Conservation (phyloP, 805 yeast species). For the Spathaspora hagerdaliae region DNA sequence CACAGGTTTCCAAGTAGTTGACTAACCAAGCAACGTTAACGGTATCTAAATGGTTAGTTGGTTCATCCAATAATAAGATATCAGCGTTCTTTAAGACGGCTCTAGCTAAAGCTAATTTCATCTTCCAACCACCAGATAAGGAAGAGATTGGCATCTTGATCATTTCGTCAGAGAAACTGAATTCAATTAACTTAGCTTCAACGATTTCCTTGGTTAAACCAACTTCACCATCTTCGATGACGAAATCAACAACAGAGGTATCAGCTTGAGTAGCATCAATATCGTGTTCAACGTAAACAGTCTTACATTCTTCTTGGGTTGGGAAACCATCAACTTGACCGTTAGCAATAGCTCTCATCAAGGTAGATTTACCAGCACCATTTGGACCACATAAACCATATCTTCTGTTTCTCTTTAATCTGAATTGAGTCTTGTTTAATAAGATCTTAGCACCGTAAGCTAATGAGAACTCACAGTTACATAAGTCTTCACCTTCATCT, state of each 20-base stretch:
- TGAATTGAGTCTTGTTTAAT: constrained; percentile 98
- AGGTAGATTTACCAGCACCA: constrained; percentile 52
- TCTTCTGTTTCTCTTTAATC: constrained; percentile 98
- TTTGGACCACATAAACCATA: constrained; percentile 86
- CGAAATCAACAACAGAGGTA: constrained; percentile 90
- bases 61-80: constrained; percentile 97
- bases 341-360: constrained; percentile 96
- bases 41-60: constrained; percentile 99
- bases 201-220: constrained; percentile 70
- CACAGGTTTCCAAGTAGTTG: constrained; percentile 98
- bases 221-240: constrained; percentile 74
- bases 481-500: constrained; percentile 98
- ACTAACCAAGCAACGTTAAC: constrained; percentile 99
- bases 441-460: constrained; percentile 99
- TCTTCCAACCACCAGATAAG: constrained; percentile 99
- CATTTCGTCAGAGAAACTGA: constrained; percentile 94
- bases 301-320: constrained; percentile 97
- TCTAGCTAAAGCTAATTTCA: constrained; percentile 99
- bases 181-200: constrained; percentile 74
- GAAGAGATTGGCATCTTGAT: constrained; percentile 90
- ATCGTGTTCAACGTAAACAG: constrained; percentile 99
- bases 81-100: constrained; percentile 98
- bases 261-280: constrained; percentile 98
- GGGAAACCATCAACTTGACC: constrained; percentile 99
- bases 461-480: constrained; percentile 99